Base-by-base conservation (phyloP, 2,329 filamentous ascomycete genomes). In the Xylaria multiplex region DNA sequence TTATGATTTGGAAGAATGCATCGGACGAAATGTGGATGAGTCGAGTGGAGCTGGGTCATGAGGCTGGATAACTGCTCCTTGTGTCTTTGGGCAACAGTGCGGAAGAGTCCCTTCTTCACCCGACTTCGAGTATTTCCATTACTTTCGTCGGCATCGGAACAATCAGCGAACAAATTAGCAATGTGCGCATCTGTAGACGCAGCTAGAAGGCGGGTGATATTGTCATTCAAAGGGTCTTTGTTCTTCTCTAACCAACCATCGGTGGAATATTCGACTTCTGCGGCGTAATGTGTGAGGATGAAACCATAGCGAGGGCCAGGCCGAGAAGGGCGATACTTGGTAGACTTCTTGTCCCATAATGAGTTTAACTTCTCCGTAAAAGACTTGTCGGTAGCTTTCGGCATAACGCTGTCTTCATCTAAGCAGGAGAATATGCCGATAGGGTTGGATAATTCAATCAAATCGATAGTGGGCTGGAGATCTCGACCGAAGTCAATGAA, bases 401-500 rank as follows among this genome's bases (percentile, higher is more conserved):
- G 96, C 96, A 99, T 99, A 37, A 99, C 96, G 54, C 91, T 96
- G 80, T 99, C 96, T 80, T 99, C 96, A 72, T 99, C 96, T 16
- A 99, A 84, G 75, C 96, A 99, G 0, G 96, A 98, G 79, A 99
- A 99, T 74, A 99, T 97, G 82, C 96, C 96, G 64, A 99, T 99
- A 0, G 96, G 96, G 72, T 99, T 99, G 0, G 96, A 88, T 40
- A 99, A 80, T 79, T 99, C 96, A 69, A 99, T 99, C 50, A 99
- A 85, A 74, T 99, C 96, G 72, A 99, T 99, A 0, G 96, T 99
- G 0, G 96, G 96, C 77, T 99, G 96, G 30, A 99, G 84, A 76
- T 99, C 96, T 68, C 94, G 93, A 19, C 96, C 96, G 77, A 99
- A 99, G 79, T 99, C 96, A 76, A 99, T 99, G 77, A 99, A 99